Percentiles rank a stretch among this genome's conserved stretches.
phyloP scores from a whole-genome alignment of 495 filamentous ascomycete species.

The Jackrogersella multiformis region DNA sequence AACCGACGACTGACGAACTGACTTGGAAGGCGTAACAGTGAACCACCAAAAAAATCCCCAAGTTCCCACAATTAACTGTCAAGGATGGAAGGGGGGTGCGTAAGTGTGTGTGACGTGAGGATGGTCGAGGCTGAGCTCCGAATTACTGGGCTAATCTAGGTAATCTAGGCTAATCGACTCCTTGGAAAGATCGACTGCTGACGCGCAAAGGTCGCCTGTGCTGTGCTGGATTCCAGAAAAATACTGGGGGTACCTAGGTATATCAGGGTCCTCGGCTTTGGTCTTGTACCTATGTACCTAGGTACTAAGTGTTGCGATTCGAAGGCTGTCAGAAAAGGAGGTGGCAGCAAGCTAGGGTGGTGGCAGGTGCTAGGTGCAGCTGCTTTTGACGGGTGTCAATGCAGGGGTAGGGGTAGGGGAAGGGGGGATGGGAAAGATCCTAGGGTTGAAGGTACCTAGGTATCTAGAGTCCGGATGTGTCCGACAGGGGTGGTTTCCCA shows the following conservation, averaged over 20 bases:
- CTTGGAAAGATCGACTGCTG: slow-evolving; percentile 44
- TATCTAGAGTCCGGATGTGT: slow-evolving; percentile 14
- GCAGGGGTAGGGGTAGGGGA: slow-evolving; percentile 35
- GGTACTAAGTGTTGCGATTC: slow-evolving; percentile 13
- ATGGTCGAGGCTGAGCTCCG: slow-evolving; percentile 46
- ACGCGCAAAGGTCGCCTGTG: slow-evolving; percentile 43
- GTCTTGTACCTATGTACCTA: too few relatives aligned
- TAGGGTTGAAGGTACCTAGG: background rate
- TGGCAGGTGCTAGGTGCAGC: slow-evolving; percentile 34
- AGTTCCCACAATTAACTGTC: slow-evolving; percentile 31
- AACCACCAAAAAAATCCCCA: slow-evolving; percentile 19
- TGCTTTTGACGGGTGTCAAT: slow-evolving; percentile 35
- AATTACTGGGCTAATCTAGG: slow-evolving; percentile 31
- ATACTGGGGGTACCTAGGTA: slow-evolving; percentile 11
- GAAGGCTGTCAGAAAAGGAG: slow-evolving; percentile 18
- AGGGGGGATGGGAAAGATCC: slow-evolving; percentile 2
- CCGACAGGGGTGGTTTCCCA: slow-evolving; percentile 28
- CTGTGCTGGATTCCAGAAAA: slow-evolving; percentile 37
- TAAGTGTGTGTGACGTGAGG: slow-evolving; percentile 45
- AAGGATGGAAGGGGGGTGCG: slow-evolving; percentile 32
- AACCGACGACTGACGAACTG: slow-evolving; percentile 33
- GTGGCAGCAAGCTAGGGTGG: slow-evolving; percentile 32
- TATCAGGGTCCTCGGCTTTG: slow-evolving; percentile 11
- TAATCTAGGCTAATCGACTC: slow-evolving; percentile 10
- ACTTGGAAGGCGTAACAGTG: slow-evolving; percentile 38